These are phyloP conservation scores for Teunomyces aglyptinius DNA, from an alignment of 805 yeast genomes.

Conservation along the genomic window DNA sequence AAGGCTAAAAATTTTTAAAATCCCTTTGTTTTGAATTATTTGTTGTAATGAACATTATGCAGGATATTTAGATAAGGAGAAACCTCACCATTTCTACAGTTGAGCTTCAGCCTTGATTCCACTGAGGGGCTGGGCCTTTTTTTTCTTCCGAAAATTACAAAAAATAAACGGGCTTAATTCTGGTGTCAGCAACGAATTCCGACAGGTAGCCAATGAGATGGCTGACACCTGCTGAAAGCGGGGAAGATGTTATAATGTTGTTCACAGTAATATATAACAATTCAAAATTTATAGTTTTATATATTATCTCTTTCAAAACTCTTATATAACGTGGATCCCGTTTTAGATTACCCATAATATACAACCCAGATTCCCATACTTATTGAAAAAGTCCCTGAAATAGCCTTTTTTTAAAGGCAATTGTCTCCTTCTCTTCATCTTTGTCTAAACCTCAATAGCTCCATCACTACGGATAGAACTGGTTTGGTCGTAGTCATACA, in stretches of 20 bases:
- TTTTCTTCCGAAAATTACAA: neutral
- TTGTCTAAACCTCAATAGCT: neutral
- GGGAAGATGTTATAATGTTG: neutral
- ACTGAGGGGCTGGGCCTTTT: neutral
- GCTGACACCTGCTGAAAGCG: neutral
- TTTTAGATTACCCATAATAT: slow-evolving; percentile 3
- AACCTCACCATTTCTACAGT: neutral
- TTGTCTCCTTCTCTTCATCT: neutral
- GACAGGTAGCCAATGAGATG: neutral
- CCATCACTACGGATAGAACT: slow-evolving; percentile 11
- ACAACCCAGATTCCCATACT: neutral
- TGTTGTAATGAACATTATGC: neutral
- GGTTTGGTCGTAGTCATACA: slow-evolving; percentile 15
- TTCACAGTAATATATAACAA: too few species aligned
- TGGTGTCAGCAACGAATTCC: neutral
- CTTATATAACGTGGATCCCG: neutral
- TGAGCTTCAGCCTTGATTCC: neutral
- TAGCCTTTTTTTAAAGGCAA: neutral
- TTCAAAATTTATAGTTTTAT: too few species aligned
- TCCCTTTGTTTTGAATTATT: slow-evolving; percentile 1
- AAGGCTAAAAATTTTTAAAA: slow-evolving; percentile 1
- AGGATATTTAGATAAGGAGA: neutral
- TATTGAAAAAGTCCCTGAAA: neutral
- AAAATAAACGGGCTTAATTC: neutral
- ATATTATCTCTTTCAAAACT: neutral